These are phyloP conservation scores for Camelina sativa DNA, from an alignment of 345 rosid species.

Conservation along the genomic window DNA sequence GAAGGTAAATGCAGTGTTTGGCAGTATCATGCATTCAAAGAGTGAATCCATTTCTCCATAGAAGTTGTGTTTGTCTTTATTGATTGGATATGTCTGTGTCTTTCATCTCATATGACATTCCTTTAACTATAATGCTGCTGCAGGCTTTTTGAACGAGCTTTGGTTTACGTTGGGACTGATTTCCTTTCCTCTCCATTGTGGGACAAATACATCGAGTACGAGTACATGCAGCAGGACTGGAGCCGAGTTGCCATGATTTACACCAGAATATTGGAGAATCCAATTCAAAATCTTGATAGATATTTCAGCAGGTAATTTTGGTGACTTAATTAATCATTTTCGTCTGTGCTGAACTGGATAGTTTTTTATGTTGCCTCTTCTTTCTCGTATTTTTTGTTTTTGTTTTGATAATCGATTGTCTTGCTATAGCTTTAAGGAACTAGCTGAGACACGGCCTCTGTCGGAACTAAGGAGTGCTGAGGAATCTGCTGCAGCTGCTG, in stretches of 20 bases:
- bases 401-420: conserved; percentile 28
- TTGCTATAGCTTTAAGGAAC: conserved; percentile 73
- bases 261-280: conserved; percentile 82
- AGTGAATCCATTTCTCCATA: conserved; percentile 77
- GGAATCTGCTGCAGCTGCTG: conserved; percentile 57
- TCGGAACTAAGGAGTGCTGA: conserved; percentile 79
- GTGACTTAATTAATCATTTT: conserved; percentile 12
- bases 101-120: conserved; percentile 37
- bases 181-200: conserved; percentile 80
- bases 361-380: conserved; percentile 16
- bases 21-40: conserved; percentile 62
- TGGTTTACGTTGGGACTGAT: conserved; percentile 91
- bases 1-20: conserved; percentile 97
- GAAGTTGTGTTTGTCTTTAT: conserved; percentile 47
- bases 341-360: background rate
- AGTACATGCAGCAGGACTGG: conserved; percentile 92
- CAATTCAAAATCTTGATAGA: conserved; percentile 83
- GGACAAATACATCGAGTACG: conserved; percentile 96
- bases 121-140: conserved; percentile 37
- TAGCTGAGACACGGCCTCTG: conserved; percentile 79
- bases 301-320: conserved; percentile 65
- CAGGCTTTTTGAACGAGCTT: conserved; percentile 94
- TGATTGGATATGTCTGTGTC: conserved; percentile 46
- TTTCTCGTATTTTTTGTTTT: conserved; percentile 6
- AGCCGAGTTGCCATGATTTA: conserved; percentile 74